Evolutionary conservation across 2,329 filamentous ascomycete species (phyloP), one percentile per base, ranked within the genome.

Genomic region (Ploettnerulaceae sp.): DNA sequence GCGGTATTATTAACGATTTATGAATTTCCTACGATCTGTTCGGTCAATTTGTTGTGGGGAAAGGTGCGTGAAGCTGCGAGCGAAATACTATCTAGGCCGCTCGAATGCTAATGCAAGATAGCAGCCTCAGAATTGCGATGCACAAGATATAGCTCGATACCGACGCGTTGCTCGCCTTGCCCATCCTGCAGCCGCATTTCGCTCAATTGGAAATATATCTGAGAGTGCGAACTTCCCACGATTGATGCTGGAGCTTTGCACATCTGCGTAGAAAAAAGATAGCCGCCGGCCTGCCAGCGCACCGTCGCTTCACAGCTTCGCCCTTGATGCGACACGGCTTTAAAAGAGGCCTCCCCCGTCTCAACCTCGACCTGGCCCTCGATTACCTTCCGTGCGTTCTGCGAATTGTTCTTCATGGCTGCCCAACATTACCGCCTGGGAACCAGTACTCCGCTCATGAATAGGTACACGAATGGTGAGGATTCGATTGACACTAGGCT

Each of bases 401-500:
- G 17, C 44, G 7, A 32, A 21, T 40, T 44, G 20, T 47, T 57
- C 48, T 51, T 48, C 39, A 64, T 64, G 62, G 59, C 62, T 58
- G 51, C 52, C 44, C 52, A 48, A 44, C 42, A 52, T 26, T 35
- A 52, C 18, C 36, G 52, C 17, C 57, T 53, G 12, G 48, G 53
- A 25, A 51, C 54, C 20, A 61, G 61, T 47, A 59, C 61, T 49
- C 59, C 61, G 47, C 54, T 61, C 52, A 48, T 51, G n/a, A 56
- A 57, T 45, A 55, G 53, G 55, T 44, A 47, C 43, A 43, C 42
- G 26, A 31, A 56, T 41, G 44, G 56, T 49, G 53, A 54, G 20
- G 39, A 54, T 37, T 24, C 44, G 29, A 51, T 47, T 47, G 54
- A 48, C 29, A 45, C 50, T 17, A 57, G 47, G 31, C 48, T 61